phyloP scores from a whole-genome alignment of 352 stramenopile species.

The Globisporangium abappressorium region DNA sequence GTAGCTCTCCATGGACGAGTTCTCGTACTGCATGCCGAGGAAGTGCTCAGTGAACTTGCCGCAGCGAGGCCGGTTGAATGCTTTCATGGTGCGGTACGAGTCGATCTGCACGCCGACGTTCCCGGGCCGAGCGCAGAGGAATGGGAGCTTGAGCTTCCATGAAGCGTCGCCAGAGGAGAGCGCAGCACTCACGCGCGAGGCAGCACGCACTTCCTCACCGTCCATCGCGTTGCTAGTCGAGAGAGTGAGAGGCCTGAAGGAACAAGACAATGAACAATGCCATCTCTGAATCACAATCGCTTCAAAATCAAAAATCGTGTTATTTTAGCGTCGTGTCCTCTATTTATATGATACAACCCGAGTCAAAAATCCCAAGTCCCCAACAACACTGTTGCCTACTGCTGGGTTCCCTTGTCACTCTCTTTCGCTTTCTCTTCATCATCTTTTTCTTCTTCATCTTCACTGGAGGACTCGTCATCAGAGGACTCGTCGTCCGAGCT shows the following conservation, averaged over 20 bases:
- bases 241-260: neutral
- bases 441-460: slow-evolving; percentile 26
- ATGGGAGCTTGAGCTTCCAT: slow-evolving; percentile 37
- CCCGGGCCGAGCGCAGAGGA: slow-evolving; percentile 53
- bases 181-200: slow-evolving; percentile 2
- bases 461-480: slow-evolving; percentile 21
- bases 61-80: slow-evolving; percentile 56
- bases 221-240: slow-evolving; percentile 10
- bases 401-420: neutral
- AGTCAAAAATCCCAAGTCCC: neutral
- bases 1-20: slow-evolving; percentile 71
- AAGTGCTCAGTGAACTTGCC: slow-evolving; percentile 69
- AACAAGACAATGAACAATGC: neutral
- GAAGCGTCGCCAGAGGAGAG: neutral
- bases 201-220: slow-evolving; percentile 23
- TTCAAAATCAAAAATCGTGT: neutral
- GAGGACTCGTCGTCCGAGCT: slow-evolving; percentile 14
- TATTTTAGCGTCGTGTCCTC: slow-evolving; percentile 13
- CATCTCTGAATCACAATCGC: neutral
- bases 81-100: slow-evolving; percentile 52
- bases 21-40: slow-evolving; percentile 59
- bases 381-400: neutral
- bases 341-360: slow-evolving; percentile 16
- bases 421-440: slow-evolving; percentile 22
- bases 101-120: slow-evolving; percentile 83